phyloP scores from a whole-genome alignment of 805 yeast species.

The Ogataea nonfermentans region DNA sequence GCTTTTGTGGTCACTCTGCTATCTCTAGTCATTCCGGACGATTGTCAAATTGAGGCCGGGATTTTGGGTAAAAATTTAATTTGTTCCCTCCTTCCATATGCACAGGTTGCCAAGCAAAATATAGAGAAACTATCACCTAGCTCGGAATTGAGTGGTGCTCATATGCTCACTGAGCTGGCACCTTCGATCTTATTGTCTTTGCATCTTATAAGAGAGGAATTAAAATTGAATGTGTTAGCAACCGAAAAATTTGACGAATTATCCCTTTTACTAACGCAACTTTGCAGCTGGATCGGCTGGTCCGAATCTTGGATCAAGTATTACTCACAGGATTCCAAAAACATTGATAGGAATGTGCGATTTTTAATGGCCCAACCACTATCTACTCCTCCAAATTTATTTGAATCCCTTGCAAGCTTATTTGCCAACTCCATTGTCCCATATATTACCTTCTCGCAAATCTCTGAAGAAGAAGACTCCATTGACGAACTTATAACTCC shows the following conservation, averaged over 20 bases:
- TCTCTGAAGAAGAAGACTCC: conserved; percentile 58
- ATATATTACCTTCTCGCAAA: conserved; percentile 63
- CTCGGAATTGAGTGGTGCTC: conserved; percentile 26
- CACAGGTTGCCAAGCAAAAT: conserved; percentile 19
- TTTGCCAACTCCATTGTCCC: conserved; percentile 46
- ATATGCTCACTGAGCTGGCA: conserved; percentile 49
- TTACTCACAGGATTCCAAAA: conserved; percentile 40
- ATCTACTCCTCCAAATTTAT: conserved; percentile 58
- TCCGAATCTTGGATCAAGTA: conserved; percentile 58
- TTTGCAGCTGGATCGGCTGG: conserved; percentile 75
- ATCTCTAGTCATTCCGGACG: conserved; percentile 48
- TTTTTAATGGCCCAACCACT: conserved; percentile 46
- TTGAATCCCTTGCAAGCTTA: conserved; percentile 54
- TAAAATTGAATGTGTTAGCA: conserved; percentile 52
- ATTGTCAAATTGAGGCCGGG: conserved; percentile 24
- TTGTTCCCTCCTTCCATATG: conserved; percentile 27
- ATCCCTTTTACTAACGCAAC: conserved; percentile 55
- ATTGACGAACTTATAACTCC: conserved; percentile 65
- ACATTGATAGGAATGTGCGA: conserved; percentile 39
- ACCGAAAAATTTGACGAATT: conserved; percentile 38
- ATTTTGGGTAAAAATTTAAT: conserved; percentile 22
- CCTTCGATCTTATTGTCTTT: conserved; percentile 66
- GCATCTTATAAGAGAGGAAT: conserved; percentile 78
- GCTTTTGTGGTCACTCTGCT: conserved; percentile 53
- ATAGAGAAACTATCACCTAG: conserved; percentile 13